Base-by-base conservation (phyloP, 805 yeast species). In the Cephaloascus albidus region DNA sequence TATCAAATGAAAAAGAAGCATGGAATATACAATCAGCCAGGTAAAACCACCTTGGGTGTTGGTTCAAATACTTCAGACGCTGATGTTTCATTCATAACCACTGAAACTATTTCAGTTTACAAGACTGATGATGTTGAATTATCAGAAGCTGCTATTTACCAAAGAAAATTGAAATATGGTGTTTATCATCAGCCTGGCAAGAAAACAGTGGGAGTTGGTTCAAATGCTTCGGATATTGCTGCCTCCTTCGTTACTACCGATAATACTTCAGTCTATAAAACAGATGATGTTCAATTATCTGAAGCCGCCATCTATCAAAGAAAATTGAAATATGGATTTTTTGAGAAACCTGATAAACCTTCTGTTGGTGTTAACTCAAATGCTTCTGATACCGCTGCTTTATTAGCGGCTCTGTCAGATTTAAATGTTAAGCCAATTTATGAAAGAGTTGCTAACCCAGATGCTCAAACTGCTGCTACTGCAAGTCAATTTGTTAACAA, bases 351-450 rank as follows among this genome's bases (percentile, higher is more conserved):
- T 37, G 44, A 70, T 16, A 64, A 58, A 38, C 66, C 66, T 3
- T 60, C 69, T 10, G 60, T 78, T 4, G 89, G 90, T n/a, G 83
- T 81, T 23, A 70, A 74, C 44, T 70, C 79, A 42, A 68, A 74
- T 33, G 85, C 88, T 20, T 73, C 85, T 14, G 87, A 80, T 53
- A 75, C 83, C 4, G 90, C 94, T 37, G 93, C 93, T 1, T 62
- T 81, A 39, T 64, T 82, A 44, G 94, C 93, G 2, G 74, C 85
- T 4, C 73, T 78, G 10, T 61, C 83, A 2, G 84, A 78, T 55
- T 65, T 79, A 35, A 69, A 78, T 2, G 74, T 81, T 31, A 74
- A 72, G 44, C 78, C 86, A 12, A 46, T 65, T 12, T 83, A 81
- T 55, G 80, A 76, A 55, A 63, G 89, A 43, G 61, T 59, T 28